Evolutionary conservation across 192 early-diverging fungal species (phyloP), one percentile per base, ranked within the genome.

Genomic region (Rhizophagus sp.): DNA sequence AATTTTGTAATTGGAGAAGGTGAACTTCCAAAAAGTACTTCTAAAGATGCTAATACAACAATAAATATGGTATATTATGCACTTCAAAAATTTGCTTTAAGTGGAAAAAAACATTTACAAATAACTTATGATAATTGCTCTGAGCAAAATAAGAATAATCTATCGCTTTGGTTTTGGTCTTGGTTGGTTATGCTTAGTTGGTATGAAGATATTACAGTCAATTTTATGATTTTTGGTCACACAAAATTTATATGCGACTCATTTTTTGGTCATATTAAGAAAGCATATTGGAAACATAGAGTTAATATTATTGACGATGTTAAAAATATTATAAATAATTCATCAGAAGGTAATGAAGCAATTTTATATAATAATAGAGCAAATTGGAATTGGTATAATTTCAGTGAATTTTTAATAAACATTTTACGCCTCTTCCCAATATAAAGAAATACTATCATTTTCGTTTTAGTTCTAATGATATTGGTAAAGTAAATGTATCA

Each of bases 361-460:
- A 76, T 69, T 34, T 41, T 69, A 69, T 69, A 22, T 44, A 69
- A 44, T 22, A n/a, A 69, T 39, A 5, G 22, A 69, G 1, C 10
- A 22, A n/a, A 36, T 34, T 69, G 34, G 19, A 69, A 4, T 15
- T 69, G 36, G 36, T 36, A 69, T 39, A 3, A 69, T 69, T 69
- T 69, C 44, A 10, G 19, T 39, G 17, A 2, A 69, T 69, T 69
- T 69, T 69, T 69, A 34, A n/a, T 2, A 22, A 17, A 12, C 13
- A 69, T 39, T 69, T 69, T 69, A 1, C 2, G 19, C 3, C 13
- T 22, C 34, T 69, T 17, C 5, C 67, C 0, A 36, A 69, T 69
- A 69, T 69, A 39, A 69, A 69, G 19, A 13, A 69, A 69, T 69
- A 69, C 34, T 22, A 44, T n/a, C 17, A 69, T 69, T 69, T 69